Evolutionary conservation across 2,329 filamentous ascomycete genomes (phyloP), one percentile per base, ranked within the genome.

Genomic region (Fusarium verrucosum): DNA sequence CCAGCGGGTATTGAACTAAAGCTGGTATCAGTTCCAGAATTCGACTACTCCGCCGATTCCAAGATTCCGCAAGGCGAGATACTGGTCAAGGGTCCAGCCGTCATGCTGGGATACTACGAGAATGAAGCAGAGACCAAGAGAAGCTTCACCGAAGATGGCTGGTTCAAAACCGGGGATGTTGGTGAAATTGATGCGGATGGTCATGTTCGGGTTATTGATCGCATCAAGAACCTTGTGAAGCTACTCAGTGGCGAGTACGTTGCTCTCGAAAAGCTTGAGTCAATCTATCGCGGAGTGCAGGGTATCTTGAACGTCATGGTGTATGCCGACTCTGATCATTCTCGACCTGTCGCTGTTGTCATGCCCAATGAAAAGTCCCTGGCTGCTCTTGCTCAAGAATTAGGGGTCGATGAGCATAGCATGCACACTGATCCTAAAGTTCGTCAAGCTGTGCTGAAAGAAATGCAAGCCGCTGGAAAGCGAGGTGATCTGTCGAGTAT

Each of bases 201-300:
- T 33, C 91, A 96, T 75, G 78, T 97, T 62, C 86, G 84, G 68
- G 89, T 98, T 75, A 94, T 97, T 72, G 94, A 98, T 78, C 92
- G 94, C 65, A 92, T 96, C 86, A 98, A 98, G 88, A 98, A 97
- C 79, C 82, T 98, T 49, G 91, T 97, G 77, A 98, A 98, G 87
- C 92, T 95, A 55, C 85, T 92, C 62, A 92, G 93, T 58, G 94
- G 94, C 68, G 94, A 98, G 82, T 98, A 98, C 79, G 95, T 98
- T 76, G 94, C 94, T n/a, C 85, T 98, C 4, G 94, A 98, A 81
- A 97, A 94, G 82, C 87, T 98, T 52, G 94, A 98, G 80, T 91
- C 93, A 4, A 84, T 96, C 51, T 98, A 97, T 80, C 89, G 94
- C 56, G 88, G 91, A 32, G 87, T 85, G 8, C 84, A 87, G 10